Evolutionary conservation across 352 stramenopile species (phyloP), one percentile per base, ranked within the genome.

Genomic region (Elongisporangium undulatum): DNA sequence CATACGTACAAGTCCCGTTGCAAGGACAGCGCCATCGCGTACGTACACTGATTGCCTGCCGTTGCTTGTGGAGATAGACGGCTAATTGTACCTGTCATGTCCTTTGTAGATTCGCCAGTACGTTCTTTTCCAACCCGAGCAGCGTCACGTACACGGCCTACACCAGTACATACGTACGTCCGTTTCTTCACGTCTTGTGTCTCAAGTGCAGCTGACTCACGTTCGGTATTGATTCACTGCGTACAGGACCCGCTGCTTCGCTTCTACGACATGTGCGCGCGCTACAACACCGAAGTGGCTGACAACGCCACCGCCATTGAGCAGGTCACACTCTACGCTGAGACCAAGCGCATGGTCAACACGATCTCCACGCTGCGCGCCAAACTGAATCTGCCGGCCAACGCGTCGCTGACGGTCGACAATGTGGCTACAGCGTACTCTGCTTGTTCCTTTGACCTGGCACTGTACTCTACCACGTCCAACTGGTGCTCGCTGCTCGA

Each of bases 391-490:
- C 49, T 93, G 24, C 62, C 64, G 13, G 57, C 65, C 41, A 51
- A 51, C 53, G 61, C 49, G 7, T 16, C 56, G 9, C 57, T 93
- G 48, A 81, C 62, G 8, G 51, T 61, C 0, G 64, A 48, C 1
- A 77, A 93, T 17, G 62, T 89, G 10, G 56, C 71, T 21, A 67
- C 79, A 0, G 79, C 69, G 9, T 91, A 86, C 55, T 73, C 79
- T 6, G 77, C 77, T 16, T 93, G 81, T 67, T 75, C 83, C 70
- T 91, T 90, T 56, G 84, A 90, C 29, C 62, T 89, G 9, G 79
- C 82, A 34, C 55, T 93, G 39, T 88, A 83, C 49, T 69, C 65
- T 23, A 71, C 74, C 24, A 72, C 52, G 1, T 58, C 64, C 53
- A 67, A 87, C 24, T 93, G 84, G 81, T 93, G 81, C 62, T 68